phyloP scores from a whole-genome alignment of 768 basidiomycete species.

The Arthromyces matolae region DNA sequence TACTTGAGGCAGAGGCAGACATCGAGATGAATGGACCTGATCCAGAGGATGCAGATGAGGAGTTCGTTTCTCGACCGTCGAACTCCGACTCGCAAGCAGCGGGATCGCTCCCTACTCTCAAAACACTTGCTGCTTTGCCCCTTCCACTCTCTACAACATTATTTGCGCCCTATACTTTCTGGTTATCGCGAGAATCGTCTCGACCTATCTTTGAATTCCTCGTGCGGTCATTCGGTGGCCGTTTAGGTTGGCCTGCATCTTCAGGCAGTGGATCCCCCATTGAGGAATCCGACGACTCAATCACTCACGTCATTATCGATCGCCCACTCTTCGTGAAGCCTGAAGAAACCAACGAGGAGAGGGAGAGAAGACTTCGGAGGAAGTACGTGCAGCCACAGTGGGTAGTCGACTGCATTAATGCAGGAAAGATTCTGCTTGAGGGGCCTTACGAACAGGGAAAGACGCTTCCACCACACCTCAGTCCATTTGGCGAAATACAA shows the following conservation, averaged over 20 bases:
- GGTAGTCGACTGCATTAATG: slow-evolving; percentile 95
- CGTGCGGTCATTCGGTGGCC: slow-evolving; percentile 87
- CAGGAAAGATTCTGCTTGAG: slow-evolving; percentile 77
- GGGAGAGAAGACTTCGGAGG: slow-evolving; percentile 60
- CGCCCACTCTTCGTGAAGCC: slow-evolving; percentile 57
- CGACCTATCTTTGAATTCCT: slow-evolving; percentile 92
- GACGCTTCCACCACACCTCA: slow-evolving; percentile 88
- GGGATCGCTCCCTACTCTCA: slow-evolving; percentile 61
- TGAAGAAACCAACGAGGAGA: slow-evolving; percentile 53
- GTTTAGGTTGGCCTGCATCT: slow-evolving; percentile 83
- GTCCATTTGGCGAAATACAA: slow-evolving; percentile 85
- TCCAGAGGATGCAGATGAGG: slow-evolving; percentile 48
- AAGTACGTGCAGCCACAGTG: slow-evolving; percentile 97
- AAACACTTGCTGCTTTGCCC: slow-evolving; percentile 58
- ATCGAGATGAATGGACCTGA: slow-evolving; percentile 35
- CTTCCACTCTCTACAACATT: slow-evolving; percentile 56
- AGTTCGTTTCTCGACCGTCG: slow-evolving; percentile 64
- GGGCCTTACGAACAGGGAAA: slow-evolving; percentile 84
- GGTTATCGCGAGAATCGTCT: slow-evolving; percentile 89
- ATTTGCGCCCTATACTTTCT: slow-evolving; percentile 87
- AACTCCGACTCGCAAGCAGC: slow-evolving; percentile 42
- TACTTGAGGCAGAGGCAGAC: slow-evolving; percentile 32
- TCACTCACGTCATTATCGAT: slow-evolving; percentile 96
- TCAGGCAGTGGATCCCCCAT: slow-evolving; percentile 81
- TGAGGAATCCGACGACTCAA: slow-evolving; percentile 71